Evolutionary conservation across 2,329 filamentous ascomycete genomes (phyloP).

Genomic region (Pseudogymnoascus sp.): DNA sequence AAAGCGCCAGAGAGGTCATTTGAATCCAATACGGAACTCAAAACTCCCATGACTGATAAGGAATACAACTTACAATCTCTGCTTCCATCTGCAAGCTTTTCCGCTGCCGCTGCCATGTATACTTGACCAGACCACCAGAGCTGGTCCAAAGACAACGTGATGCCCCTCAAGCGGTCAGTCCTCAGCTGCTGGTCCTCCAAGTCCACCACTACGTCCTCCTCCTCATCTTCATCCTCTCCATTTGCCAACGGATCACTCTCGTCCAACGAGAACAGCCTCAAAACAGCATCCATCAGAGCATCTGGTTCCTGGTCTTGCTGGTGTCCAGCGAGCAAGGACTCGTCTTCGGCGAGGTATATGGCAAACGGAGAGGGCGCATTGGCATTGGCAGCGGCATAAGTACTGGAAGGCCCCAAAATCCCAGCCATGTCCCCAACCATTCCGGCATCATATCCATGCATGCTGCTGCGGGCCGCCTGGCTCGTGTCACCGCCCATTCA

Average conservation of each 20-base stretch:
- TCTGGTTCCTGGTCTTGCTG: background rate
- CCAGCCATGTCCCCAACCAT: slow-evolving; percentile 1
- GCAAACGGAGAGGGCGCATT: background rate
- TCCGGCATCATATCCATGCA: background rate
- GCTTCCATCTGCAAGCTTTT: slow-evolving; percentile 49
- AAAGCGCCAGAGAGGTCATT: background rate
- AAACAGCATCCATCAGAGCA: slow-evolving; percentile 7
- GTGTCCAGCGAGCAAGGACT: background rate
- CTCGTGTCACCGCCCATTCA: slow-evolving; percentile 6
- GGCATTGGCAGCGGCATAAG: background rate
- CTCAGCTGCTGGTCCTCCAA: slow-evolving; percentile 23
- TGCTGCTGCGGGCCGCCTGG: slow-evolving; percentile 1
- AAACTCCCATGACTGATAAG: background rate
- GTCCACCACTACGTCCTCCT: slow-evolving; percentile 22
- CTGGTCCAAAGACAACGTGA: slow-evolving; percentile 24
- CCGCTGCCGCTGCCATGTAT: slow-evolving; percentile 40
- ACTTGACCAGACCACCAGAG: slow-evolving; percentile 35
- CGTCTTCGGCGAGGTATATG: slow-evolving; percentile 6
- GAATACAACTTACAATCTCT: slow-evolving; percentile 42
- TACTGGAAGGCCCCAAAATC: background rate
- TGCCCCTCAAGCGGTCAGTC: slow-evolving; percentile 23
- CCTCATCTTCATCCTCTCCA: slow-evolving; percentile 17
- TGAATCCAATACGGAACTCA: background rate
- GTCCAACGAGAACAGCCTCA: slow-evolving; percentile 17
- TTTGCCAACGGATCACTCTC: slow-evolving; percentile 12